These are phyloP conservation scores for Loxodes magnus DNA, from an alignment of 73 alveolate genomes.

Conservation along the genomic window DNA sequence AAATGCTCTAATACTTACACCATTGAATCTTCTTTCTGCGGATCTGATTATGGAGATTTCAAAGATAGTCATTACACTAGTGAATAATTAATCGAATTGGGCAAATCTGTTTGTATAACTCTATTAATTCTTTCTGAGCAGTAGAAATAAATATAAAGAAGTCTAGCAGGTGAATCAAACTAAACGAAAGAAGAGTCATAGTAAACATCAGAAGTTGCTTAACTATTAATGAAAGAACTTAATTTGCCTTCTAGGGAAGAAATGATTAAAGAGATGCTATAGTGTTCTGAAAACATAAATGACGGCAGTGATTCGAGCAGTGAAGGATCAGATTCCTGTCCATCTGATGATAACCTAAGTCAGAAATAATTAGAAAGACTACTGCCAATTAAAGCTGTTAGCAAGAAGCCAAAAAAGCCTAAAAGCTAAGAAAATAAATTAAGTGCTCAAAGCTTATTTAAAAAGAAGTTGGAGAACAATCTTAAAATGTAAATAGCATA, in stretches of 20 bases:
- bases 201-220: background rate
- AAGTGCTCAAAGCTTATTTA: background rate
- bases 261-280: background rate
- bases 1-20: constrained; percentile 25
- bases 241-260: background rate
- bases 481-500: background rate
- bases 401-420: constrained; percentile 14
- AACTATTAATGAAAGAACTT: background rate
- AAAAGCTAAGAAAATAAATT: constrained; percentile 19
- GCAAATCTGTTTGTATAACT: background rate
- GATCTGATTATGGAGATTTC: background rate
- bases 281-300: too few species aligned
- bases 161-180: too few species aligned
- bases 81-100: background rate
- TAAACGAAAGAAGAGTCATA: background rate
- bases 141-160: too few species aligned
- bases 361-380: background rate
- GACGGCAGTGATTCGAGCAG: too few species aligned
- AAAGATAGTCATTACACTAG: background rate
- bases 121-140: background rate
- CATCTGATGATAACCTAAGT: background rate
- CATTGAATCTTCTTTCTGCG: constrained; percentile 16
- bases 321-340: background rate
- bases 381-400: constrained; percentile 19
- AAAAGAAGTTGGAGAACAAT: background rate